Base-by-base conservation (phyloP, 192 early-diverging fungal species). In the Rhizophlyctis rosea region DNA sequence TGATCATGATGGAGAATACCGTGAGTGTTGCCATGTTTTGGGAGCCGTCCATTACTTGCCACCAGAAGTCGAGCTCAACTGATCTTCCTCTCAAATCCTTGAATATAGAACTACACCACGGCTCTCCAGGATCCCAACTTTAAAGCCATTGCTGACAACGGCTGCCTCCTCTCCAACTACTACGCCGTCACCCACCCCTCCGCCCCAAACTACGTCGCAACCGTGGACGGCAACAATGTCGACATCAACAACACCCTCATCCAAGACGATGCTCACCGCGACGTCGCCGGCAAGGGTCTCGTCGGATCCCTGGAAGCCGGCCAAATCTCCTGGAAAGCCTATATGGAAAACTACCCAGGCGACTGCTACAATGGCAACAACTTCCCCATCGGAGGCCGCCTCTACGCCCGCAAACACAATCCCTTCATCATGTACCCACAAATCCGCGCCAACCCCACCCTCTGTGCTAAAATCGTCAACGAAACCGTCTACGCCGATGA, bases 351-450 rank as follows among this genome's bases (percentile, higher is more conserved):
- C 51, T 81, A 81, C 58, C 81, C 82, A 16, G 78, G 76, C 57
- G 72, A 65, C 36, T 75, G 72, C 62, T 74, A 49, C 61, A 76
- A 57, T n/a, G 66, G 51, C 23, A 4, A 32, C 29, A 31, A 66
- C 33, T 57, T 28, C 24, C 57, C n/a, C 23, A 36, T n/a, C n/a
- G n/a, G n/a, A n/a, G n/a, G 61, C 32, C 61, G 76, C 30, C 49
- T 76, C n/a, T 87, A 87, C 73, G 64, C 59, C 57, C 74, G 87
- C 59, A 89, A 88, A 65, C 87, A 89, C 70, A 85, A 85, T 59
- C 87, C 87, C 7, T 87, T 89, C 59, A 63, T 63, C 3, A 74
- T 68, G 30, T 81, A 79, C 62, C 71, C 59, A 50, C 68, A 61
- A 34, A 86, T 89, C 57, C 28, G 16, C 13, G 61, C 33, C 34